Base-by-base conservation (phyloP, 805 yeast species). In the Lipomyces sp. region DNA sequence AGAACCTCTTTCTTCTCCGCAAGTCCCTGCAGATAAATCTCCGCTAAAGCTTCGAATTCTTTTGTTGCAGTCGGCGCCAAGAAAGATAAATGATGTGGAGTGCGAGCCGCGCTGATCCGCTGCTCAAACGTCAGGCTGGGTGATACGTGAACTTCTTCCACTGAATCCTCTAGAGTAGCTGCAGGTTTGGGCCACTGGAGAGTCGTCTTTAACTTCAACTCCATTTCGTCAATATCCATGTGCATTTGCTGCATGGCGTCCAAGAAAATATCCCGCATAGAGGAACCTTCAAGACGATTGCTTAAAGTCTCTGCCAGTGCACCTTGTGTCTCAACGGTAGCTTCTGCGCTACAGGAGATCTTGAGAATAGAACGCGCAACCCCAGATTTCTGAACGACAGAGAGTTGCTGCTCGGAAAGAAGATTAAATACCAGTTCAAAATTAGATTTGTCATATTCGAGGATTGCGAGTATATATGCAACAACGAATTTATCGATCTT, bases 401-500 rank as follows among this genome's bases (percentile, higher is more conserved):
- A 37, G 11, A 68, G 62, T 10, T 54, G 6, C 10, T 18, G 5
- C 29, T 51, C 60, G 15, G 53, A 30, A 6, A 68, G 60, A 34
- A 60, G 29, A n/a, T 55, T n/a, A 30, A 66, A 60, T 15, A 60
- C 61, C 30, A 63, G 53, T 15, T 33, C 57, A 4, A 73, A 54
- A 7, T 70, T 59, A 24, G 77, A 76, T 54, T 81, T 81, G 62
- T 81, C 81, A 65, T 80, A 81, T 64, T 84, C 79, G 15, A 82
- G 71, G 35, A 83, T 74, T 3, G 86, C 79, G 64, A 83, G 77
- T 5, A 80, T 73, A 72, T 84, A 80, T 7, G 80, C 76, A 3
- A 83, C 81, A 39, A 83, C 75, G 51, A 85, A 79, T 66, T 81
- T 81, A 59, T 80, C 82, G 5, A 79, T 74, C 59, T 79, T 68